Percentiles rank a stretch among this genome's conserved stretches.
phyloP scores from a whole-genome alignment of 805 yeast species.

The Kuraishia piskuri region DNA sequence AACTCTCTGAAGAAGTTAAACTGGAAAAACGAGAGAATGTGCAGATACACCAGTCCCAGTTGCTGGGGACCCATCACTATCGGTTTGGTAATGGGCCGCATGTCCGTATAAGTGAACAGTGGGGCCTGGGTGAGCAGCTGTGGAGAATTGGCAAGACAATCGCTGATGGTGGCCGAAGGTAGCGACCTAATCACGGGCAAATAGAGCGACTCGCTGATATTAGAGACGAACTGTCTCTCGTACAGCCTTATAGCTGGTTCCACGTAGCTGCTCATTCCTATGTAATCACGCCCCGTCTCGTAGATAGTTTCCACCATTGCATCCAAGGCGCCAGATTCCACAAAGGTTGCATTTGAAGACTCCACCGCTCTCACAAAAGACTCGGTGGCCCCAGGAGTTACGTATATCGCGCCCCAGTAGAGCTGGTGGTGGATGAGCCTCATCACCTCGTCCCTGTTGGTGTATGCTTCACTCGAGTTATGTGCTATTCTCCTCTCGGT shows the following conservation, averaged over 20 bases:
- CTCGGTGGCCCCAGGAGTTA: slow-evolving; percentile 41
- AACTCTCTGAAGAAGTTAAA: slow-evolving; percentile 46
- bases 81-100: slow-evolving; percentile 37
- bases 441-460: slow-evolving; percentile 4
- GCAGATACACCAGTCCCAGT: slow-evolving; percentile 60
- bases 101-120: slow-evolving; percentile 31
- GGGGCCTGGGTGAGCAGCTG: slow-evolving; percentile 8
- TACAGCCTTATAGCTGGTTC: slow-evolving; percentile 28
- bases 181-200: background rate
- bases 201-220: background rate
- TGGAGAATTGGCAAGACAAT: background rate
- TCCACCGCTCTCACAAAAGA: slow-evolving; percentile 15
- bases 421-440: slow-evolving; percentile 42
- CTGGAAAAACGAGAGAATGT: slow-evolving; percentile 61
- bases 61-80: slow-evolving; percentile 56
- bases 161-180: background rate
- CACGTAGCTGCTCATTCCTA: slow-evolving; percentile 33
- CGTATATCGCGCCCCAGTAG: slow-evolving; percentile 53
- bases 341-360: slow-evolving; percentile 10
- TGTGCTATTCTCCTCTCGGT: slow-evolving; percentile 1
- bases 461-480: background rate
- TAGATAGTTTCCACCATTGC: slow-evolving; percentile 33
- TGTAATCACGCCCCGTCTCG: slow-evolving; percentile 55
- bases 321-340: slow-evolving; percentile 18
- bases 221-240: slow-evolving; percentile 17